Evolutionary conservation across 116 monocot genomes (phyloP).

Genomic region (Iris pallida): DNA sequence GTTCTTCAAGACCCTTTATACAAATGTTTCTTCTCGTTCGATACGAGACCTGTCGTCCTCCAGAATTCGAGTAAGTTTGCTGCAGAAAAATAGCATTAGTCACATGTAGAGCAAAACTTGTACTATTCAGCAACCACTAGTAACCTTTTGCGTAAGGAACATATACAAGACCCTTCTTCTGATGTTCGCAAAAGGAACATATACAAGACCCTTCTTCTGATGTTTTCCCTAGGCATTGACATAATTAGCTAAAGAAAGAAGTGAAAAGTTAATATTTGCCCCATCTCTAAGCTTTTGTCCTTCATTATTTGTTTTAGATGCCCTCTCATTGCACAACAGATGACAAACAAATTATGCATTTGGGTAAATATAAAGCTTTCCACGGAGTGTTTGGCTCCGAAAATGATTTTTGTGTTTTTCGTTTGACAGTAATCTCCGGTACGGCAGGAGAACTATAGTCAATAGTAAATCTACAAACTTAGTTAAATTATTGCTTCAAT

Average conservation of each 20-base stretch:
- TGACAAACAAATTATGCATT: background rate
- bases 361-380: conserved; percentile 49
- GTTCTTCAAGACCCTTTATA: no score
- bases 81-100: no score
- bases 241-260: conserved; percentile 96
- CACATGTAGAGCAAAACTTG: no score
- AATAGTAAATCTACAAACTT: conserved; percentile 10
- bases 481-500: background rate
- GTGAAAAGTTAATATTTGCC: conserved; percentile 88
- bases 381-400: conserved; percentile 67
- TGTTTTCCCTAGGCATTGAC: conserved; percentile 96
- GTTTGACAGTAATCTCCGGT: conserved; percentile 85
- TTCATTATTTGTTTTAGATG: conserved; percentile 78
- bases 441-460: conserved; percentile 77
- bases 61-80: no score
- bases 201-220: conserved; percentile 95
- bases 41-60: no score
- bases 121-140: no score
- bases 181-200: no score
- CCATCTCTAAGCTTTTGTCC: conserved; percentile 98
- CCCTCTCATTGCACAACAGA: conserved; percentile 68
- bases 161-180: no score
- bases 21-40: no score
- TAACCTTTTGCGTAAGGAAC: no score
- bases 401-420: conserved; percentile 66